Conservation (phyloP, 2,329 filamentous ascomycete species). For the Colletotrichum abscissum region DNA sequence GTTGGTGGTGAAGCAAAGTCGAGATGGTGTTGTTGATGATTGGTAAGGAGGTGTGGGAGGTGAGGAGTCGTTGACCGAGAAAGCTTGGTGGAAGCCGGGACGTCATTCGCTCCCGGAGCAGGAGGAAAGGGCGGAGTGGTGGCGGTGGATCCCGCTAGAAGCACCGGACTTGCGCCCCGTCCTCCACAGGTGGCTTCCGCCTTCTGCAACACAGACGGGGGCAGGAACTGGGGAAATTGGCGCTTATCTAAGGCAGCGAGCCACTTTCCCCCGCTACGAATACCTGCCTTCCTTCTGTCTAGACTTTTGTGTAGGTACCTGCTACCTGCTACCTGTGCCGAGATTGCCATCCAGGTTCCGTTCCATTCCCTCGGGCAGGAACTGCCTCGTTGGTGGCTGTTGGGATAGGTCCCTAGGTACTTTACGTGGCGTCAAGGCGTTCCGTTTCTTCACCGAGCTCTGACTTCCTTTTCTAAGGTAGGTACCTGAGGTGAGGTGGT, state of each 20-base stretch:
- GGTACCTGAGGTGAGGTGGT: too few relatives aligned
- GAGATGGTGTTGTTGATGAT: too few relatives aligned
- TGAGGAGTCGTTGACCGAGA: background rate
- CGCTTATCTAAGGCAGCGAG: background rate
- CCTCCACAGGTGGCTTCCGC: background rate
- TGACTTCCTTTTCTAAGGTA: background rate
- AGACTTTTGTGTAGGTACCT: background rate
- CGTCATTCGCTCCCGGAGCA: background rate
- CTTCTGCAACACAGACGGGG: background rate
- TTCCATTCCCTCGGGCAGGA: background rate
- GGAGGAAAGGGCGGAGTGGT: background rate
- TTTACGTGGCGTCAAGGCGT: background rate
- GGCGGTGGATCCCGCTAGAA: background rate
- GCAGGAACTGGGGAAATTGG: background rate
- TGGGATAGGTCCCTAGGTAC: background rate
- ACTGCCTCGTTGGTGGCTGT: background rate
- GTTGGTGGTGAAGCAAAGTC: background rate
- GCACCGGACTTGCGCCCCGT: background rate
- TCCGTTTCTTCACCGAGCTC: background rate
- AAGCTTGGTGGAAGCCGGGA: background rate
- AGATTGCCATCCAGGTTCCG: background rate
- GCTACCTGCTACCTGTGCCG: background rate
- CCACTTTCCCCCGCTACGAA: too few relatives aligned
- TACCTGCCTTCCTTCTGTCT: too few relatives aligned
- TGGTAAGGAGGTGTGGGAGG: background rate